Base-by-base conservation (phyloP, 768 basidiomycete genomes). In the Phanerochaete sordida region DNA sequence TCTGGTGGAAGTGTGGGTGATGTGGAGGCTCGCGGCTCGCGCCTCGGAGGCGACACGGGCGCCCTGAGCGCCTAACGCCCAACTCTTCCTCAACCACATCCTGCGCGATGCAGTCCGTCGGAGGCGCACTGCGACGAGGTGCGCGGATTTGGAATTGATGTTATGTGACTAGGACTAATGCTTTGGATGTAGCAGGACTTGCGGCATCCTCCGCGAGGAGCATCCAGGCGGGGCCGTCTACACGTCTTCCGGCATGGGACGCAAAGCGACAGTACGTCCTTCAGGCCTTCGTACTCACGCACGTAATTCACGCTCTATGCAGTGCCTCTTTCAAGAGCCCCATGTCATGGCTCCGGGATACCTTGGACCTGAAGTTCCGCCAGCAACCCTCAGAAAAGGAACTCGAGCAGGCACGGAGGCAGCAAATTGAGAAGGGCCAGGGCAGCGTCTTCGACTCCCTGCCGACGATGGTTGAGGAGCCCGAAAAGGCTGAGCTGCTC, bases 311-410 rank as follows among this genome's bases (percentile, higher is more conserved):
- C 16, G 51, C 24, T 37, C 27, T 59, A 79, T 64, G 73, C 73
- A 84, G 84, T 63, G 80, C 79, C 44, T 77, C 82, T 63, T 66
- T 43, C 19, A 9, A 64, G 33, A 65, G 59, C 65, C 87, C 88
- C 24, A 65, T 90, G 46, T 74, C 77, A 19, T 90, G 88, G 88
- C 69, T 91, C 9, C 79, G 78, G 60, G 81, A 88, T 48, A 84
- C 81, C 57, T 74, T 90, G 15, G 74, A 75, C 2, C 81, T 85
- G 0, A 72, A 70, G 6, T 68, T 80, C 24, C 80, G 79, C 54
- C 75, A 81, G 69, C 77, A 75, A 65, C 72, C 70, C 57, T 73
- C 74, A 31, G 72, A 75, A 54, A 80, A 81, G 63, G 80, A 83
- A 57, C 70, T 71, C 30, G 75, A 68, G 30, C 63, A 61, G 7